Percentiles rank a stretch among this genome's conserved stretches.
Evolutionary conservation across 2,329 filamentous ascomycete genomes (phyloP).

Genomic region (Fusarium verrucosum): DNA sequence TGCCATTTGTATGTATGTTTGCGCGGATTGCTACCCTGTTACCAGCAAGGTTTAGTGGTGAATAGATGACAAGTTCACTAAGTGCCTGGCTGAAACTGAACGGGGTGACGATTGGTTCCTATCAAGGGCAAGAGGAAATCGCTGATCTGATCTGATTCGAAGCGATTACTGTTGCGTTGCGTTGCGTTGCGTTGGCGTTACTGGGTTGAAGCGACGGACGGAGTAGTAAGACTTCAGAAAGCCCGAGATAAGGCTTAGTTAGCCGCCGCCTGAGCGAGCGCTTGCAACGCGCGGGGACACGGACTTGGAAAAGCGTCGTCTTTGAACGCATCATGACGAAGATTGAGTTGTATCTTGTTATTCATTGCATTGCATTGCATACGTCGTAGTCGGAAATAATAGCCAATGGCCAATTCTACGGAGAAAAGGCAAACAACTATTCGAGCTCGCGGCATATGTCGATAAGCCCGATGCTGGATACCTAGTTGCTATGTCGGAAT

Average conservation of each 20-base stretch:
- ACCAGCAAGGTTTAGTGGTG: constrained; percentile 6
- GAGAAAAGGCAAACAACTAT: neutral
- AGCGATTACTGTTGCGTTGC: neutral
- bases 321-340: constrained; percentile 34
- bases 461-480: constrained; percentile 5
- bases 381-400: neutral
- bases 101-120: neutral
- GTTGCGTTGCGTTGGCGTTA: neutral
- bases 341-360: constrained; percentile 3
- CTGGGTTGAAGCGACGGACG: neutral
- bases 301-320: constrained; percentile 22
- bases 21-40: constrained; percentile 8
- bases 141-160: neutral
- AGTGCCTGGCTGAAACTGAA: constrained; percentile 8
- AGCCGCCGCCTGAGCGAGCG: constrained; percentile 11
- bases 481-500: constrained; percentile 4
- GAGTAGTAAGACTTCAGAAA: constrained; percentile 5
- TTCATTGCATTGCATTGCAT: constrained; percentile 12
- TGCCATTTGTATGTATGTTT: neutral
- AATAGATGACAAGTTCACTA: neutral
- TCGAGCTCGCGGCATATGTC: neutral
- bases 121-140: constrained; percentile 2
- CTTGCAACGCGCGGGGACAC: constrained; percentile 24
- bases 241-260: constrained; percentile 30
- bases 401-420: neutral